A percentile compares a stretch with the other conserved stretches of the same genome.
Evolutionary conservation across 176 grass and related monocot species (phyloP).

Genomic region (Thalia dealbata): DNA sequence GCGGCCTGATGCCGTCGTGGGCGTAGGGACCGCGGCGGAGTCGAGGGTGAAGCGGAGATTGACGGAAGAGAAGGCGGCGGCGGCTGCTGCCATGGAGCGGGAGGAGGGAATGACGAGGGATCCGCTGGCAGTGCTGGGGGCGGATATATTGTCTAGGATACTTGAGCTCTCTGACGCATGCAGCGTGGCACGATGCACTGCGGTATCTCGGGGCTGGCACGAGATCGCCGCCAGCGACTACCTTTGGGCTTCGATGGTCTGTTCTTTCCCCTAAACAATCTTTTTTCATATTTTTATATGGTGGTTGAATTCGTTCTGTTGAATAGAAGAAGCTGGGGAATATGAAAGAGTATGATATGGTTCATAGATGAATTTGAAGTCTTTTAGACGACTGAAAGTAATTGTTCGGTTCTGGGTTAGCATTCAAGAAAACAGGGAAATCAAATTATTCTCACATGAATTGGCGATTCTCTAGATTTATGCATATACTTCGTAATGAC

Average conservation of each 20-base stretch:
- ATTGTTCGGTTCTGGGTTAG: no score
- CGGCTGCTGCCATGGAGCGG: not conserved
- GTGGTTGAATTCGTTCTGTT: not conserved
- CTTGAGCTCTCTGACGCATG: not conserved
- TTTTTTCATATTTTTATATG: not conserved
- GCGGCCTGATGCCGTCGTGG: no score
- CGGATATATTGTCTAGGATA: not conserved
- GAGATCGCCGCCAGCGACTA: conserved; percentile 39
- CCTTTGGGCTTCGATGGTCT: conserved; percentile 63
- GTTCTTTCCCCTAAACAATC: not conserved
- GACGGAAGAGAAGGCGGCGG: not conserved
- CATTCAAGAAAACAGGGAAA: no score
- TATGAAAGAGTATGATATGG: not conserved
- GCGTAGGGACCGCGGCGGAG: not conserved
- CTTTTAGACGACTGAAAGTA: no score
- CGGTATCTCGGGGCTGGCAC: conserved; percentile 44
- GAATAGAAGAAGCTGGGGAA: not conserved
- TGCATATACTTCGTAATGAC: no score
- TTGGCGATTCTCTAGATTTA: no score
- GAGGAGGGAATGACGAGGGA: not conserved
- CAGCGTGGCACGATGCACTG: conserved; percentile 40
- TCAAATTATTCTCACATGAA: no score
- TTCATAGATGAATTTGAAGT: not conserved
- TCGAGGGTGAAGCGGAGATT: not conserved
- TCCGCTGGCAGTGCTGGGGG: not conserved